Percentiles rank a stretch among this genome's conserved stretches.
These are phyloP conservation scores for Phytophthora citrophthora DNA, from an alignment of 352 stramenopile genomes.

Conservation along the genomic window DNA sequence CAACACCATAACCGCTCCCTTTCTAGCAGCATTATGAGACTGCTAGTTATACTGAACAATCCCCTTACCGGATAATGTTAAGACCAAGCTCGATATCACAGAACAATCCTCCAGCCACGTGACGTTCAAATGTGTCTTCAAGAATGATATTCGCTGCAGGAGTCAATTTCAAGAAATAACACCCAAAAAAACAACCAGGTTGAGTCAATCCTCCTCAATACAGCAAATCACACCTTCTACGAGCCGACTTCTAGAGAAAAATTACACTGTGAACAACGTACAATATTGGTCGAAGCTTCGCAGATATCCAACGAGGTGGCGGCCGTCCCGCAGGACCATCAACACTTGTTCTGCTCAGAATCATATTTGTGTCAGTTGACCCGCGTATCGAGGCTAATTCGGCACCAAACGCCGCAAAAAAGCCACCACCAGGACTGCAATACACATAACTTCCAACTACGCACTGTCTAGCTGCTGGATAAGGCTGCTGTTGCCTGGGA, in stretches of 20 bases:
- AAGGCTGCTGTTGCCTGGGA: constrained; percentile 84
- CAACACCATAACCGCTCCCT: background rate
- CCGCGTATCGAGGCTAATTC: background rate
- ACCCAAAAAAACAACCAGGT: background rate
- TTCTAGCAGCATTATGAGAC: background rate
- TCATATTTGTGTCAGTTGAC: constrained; percentile 14
- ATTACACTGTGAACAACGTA: constrained; percentile 36
- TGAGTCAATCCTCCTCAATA: constrained; percentile 5
- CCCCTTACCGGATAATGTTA: constrained; percentile 93
- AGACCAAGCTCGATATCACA: constrained; percentile 96
- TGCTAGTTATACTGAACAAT: background rate
- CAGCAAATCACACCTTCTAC: background rate
- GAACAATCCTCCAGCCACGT: constrained; percentile 89
- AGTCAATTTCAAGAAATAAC: background rate
- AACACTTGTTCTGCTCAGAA: constrained; percentile 78
- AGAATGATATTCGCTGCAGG: constrained; percentile 95
- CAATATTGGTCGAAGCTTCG: constrained; percentile 91
- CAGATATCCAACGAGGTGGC: constrained; percentile 93
- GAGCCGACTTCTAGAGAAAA: background rate
- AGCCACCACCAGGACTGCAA: background rate
- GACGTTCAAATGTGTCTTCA: constrained; percentile 94
- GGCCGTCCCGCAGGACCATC: constrained; percentile 95
- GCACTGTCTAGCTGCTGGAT: constrained; percentile 87
- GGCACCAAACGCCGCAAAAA: constrained; percentile 1
- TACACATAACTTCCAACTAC: constrained; percentile 17